Conservation (phyloP, 2,329 filamentous ascomycete genomes). For the Acephala macrosclerotiorum region DNA sequence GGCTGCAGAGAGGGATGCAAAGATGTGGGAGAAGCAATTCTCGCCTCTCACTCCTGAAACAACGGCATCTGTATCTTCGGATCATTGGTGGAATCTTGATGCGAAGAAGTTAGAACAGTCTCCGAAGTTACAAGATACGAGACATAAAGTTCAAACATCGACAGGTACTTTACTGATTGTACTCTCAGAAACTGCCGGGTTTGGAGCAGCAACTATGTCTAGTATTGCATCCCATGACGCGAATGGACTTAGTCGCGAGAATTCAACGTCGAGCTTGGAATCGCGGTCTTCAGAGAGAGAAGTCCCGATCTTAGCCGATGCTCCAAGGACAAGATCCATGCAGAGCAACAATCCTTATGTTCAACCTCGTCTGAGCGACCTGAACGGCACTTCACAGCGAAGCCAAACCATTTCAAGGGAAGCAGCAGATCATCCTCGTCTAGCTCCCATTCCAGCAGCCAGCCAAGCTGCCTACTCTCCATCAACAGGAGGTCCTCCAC, state of each 20-base stretch:
- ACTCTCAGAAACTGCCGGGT: slow-evolving; percentile 31
- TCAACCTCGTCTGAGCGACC: slow-evolving; percentile 28
- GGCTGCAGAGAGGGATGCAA: slow-evolving; percentile 33
- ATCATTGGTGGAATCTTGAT: slow-evolving; percentile 49
- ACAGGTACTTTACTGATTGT: slow-evolving; percentile 38
- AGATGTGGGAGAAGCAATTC: slow-evolving; percentile 44
- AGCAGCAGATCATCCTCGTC: slow-evolving; percentile 17
- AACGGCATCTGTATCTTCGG: slow-evolving; percentile 41
- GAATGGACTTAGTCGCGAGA: slow-evolving; percentile 18
- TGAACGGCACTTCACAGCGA: slow-evolving; percentile 16
- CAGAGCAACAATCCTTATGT: slow-evolving; percentile 40
- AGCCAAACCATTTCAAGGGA: slow-evolving; percentile 18
- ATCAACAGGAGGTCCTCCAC: slow-evolving; percentile 38
- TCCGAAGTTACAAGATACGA: slow-evolving; percentile 35
- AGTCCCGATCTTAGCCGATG: slow-evolving; percentile 27
- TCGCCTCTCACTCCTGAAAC: slow-evolving; percentile 42
- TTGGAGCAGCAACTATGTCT: slow-evolving; percentile 25
- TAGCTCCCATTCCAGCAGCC: slow-evolving; percentile 13
- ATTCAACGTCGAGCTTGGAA: slow-evolving; percentile 18
- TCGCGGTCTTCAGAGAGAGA: slow-evolving; percentile 24
- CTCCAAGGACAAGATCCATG: slow-evolving; percentile 21
- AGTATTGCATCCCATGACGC: slow-evolving; percentile 24
- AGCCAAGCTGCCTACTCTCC: slow-evolving; percentile 22
- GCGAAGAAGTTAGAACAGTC: slow-evolving; percentile 31
- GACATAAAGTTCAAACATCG: slow-evolving; percentile 41